phyloP scores from a whole-genome alignment of 2,329 filamentous ascomycete genomes.

The Fusarium sp. region DNA sequence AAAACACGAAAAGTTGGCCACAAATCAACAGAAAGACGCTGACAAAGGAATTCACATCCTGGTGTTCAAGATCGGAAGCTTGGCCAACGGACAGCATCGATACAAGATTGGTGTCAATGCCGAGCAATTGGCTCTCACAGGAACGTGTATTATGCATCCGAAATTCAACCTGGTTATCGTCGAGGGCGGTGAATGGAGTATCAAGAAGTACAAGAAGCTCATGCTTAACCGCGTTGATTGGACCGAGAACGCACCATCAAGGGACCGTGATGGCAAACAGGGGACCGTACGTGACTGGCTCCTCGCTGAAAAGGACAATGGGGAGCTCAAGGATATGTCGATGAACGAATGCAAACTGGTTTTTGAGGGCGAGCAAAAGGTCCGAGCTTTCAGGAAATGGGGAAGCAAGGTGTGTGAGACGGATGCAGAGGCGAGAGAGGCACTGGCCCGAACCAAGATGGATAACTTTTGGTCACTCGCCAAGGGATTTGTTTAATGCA shows the following conservation, averaged over 20 bases:
- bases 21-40: conserved; percentile 90
- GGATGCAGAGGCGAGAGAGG: conserved; percentile 88
- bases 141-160: conserved; percentile 93
- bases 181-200: conserved; percentile 88
- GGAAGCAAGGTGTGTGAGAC: conserved; percentile 92
- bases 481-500: conserved; percentile 67
- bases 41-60: conserved; percentile 87
- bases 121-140: conserved; percentile 88
- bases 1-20: conserved; percentile 84
- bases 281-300: conserved; percentile 82
- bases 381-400: conserved; percentile 88
- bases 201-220: conserved; percentile 89
- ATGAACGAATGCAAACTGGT: conserved; percentile 86
- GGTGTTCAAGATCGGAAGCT: conserved; percentile 89
- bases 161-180: conserved; percentile 91
- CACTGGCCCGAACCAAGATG: conserved; percentile 85
- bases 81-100: conserved; percentile 93
- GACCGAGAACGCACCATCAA: conserved; percentile 87
- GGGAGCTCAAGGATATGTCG: conserved; percentile 85
- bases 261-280: conserved; percentile 72
- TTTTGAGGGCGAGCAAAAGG: conserved; percentile 92
- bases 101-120: conserved; percentile 96
- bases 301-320: conserved; percentile 82
- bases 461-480: conserved; percentile 96
- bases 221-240: conserved; percentile 96